Base-by-base conservation (phyloP, 1,284 basidiomycete species). In the Rhizopogon parksii region DNA sequence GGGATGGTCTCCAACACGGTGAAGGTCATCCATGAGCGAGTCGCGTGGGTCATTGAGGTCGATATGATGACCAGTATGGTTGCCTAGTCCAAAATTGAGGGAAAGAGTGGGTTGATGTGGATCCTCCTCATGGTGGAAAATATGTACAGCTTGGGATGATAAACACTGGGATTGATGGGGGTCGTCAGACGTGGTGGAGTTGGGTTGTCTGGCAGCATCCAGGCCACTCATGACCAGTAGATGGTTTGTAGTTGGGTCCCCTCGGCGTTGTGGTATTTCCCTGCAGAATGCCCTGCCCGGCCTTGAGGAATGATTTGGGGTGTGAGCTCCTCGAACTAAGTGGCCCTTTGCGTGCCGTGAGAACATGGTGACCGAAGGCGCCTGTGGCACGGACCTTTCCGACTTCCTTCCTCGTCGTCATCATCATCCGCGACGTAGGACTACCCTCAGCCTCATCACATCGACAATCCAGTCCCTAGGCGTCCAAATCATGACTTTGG, bases 11-110 rank as follows among this genome's bases (percentile, higher is more conserved):
- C 53, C 54, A 67, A 69, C 66, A 56, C 69, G 68, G 53, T 59
- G 65, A 47, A 69, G 65, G 67, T 67, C 67, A 53, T 48, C 55
- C 54, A 68, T 67, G 47, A 66, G 54, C 47, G 66, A 55, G 64
- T 68, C 65, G 59, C 63, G 67, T 53, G 64, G 58, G 53, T 58
- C 65, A n/a, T 57, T 57, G 40, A 68, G 59, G 36, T 56, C 46
- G 48, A 66, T 68, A 53, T 59, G 68, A 47, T 53, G 52, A 35
- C 54, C 46, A 52, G 59, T 49, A 54, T 62, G 55, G 17, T 57
- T 39, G 40, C 19, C 59, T 56, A 69, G 50, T 30, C 59, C 55
- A 46, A 69, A 61, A 36, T 59, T 62, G 51, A 66, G 61, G 27
- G 59, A 55, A 49, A 66, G 56, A 43, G 62, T 47, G 32, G 56